phyloP scores from a whole-genome alignment of 176 grass and related monocot genomes.

The Sorghum bicolor region Sorghum_bicolor_NCBIv3 NC_012877.2:1069001-1069500 shows the following conservation, averaged over 20 bases:
- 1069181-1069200: not conserved
- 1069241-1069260: not conserved
- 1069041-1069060: too few species aligned
- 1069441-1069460: conserved; percentile 20
- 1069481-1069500: not conserved
- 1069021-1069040: too few species aligned
- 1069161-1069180: not conserved
- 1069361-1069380: conserved; percentile 17
- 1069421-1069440: conserved; percentile 29
- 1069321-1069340: not conserved
- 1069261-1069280: not conserved
- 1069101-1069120: not conserved
- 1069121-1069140: not conserved
- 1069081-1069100: not conserved
- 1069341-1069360: not conserved
- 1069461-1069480: not conserved
- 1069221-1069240: not conserved
- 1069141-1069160: not conserved
- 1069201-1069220: not conserved
- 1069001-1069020: too few species aligned
- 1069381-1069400: not conserved
- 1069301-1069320: not conserved
- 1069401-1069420: conserved; percentile 24
- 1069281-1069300: not conserved
- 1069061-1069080: not conserved